Evolutionary conservation across 1,284 basidiomycete species (phyloP).

Genomic region (Flammula alnicola): DNA sequence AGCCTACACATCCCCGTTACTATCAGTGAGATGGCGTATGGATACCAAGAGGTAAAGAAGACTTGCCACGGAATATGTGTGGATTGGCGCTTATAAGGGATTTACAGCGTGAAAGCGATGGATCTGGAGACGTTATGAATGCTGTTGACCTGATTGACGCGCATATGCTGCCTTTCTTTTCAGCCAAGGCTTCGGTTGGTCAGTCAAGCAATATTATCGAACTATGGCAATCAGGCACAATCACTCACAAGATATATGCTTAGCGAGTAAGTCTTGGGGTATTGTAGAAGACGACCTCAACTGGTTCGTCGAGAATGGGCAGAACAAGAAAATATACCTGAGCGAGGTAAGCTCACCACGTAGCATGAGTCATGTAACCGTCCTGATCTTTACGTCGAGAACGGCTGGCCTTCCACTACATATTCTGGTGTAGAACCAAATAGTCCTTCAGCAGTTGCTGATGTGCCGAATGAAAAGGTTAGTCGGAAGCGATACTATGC

Average conservation of each 20-base stretch:
- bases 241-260: conserved; percentile 1
- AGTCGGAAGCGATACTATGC: conserved; percentile 29
- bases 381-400: conserved; percentile 45
- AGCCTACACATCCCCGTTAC: conserved; percentile 68
- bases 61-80: not conserved
- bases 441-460: conserved; percentile 55
- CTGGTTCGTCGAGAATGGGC: conserved; percentile 63
- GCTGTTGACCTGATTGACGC: conserved; percentile 71
- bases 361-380: conserved; percentile 4
- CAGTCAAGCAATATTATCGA: conserved; percentile 21
- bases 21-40: conserved; percentile 57
- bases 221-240: not conserved
- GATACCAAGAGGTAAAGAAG: conserved; percentile 51
- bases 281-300: conserved; percentile 61
- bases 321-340: conserved; percentile 75
- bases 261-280: conserved; percentile 64
- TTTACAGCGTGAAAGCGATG: conserved; percentile 46
- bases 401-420: conserved; percentile 73
- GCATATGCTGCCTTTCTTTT: conserved; percentile 80
- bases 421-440: conserved; percentile 66
- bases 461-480: conserved; percentile 62
- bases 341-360: conserved; percentile 49
- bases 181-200: conserved; percentile 62
- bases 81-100: not conserved
- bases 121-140: conserved; percentile 61